Conservation (phyloP, 1,284 basidiomycete genomes). For the Trichosporon ovoides region DNA sequence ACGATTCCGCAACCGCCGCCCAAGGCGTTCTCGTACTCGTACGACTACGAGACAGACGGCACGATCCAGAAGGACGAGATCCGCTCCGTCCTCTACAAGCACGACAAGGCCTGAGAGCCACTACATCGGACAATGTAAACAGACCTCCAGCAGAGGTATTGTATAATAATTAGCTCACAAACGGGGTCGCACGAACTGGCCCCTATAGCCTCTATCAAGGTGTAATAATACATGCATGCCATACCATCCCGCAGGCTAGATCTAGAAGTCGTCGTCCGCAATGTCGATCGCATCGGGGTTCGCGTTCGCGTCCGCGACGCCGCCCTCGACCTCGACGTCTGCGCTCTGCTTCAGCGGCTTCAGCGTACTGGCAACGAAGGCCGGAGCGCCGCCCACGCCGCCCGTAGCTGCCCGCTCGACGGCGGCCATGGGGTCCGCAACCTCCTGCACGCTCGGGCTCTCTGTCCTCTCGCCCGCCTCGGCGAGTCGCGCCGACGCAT, state of each 20-base stretch:
- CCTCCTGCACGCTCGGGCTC: constrained; percentile 37
- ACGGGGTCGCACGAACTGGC: too few relatives aligned
- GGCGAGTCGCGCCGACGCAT: constrained; percentile 51
- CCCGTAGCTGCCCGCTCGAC: constrained; percentile 52
- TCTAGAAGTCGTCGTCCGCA: constrained; percentile 44
- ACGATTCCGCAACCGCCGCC: not conserved
- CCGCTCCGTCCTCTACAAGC: not conserved
- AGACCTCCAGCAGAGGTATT: not conserved
- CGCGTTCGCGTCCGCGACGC: constrained; percentile 22
- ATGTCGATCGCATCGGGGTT: constrained; percentile 49
- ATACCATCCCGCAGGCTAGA: not conserved
- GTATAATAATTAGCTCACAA: not conserved
- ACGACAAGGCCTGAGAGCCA: not conserved
- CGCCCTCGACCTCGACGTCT: constrained; percentile 19
- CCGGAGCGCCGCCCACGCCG: constrained; percentile 49
- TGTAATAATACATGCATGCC: constrained; percentile 8
- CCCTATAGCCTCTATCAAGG: not conserved
- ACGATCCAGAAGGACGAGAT: constrained; percentile 1
- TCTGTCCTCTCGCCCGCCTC: not conserved
- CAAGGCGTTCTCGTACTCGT: not conserved
- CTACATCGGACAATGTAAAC: not conserved
- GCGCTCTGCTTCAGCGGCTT: constrained; percentile 26
- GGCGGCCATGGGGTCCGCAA: constrained; percentile 56
- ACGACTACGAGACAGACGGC: not conserved
- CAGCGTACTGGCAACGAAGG: constrained; percentile 61